phyloP scores from a whole-genome alignment of 1,139 yeast genomes.

The Saccharomyces hybrid region DNA sequence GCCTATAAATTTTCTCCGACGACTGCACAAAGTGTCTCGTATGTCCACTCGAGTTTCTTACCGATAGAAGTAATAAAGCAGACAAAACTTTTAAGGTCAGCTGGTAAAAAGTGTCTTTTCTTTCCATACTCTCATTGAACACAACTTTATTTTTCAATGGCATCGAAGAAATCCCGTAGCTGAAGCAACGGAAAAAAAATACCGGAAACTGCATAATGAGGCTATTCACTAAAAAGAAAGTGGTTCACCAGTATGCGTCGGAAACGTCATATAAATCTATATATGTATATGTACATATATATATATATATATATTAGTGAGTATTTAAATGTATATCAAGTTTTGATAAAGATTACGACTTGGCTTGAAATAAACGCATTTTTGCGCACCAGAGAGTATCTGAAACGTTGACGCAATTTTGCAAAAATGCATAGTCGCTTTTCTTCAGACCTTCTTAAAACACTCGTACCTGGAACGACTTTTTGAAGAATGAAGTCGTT shows the following conservation, averaged over 20 bases:
- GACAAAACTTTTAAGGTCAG: not conserved
- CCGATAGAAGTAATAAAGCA: not conserved
- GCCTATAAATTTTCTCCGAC: not conserved
- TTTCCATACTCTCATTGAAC: not conserved
- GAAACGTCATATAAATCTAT: not conserved
- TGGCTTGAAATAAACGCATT: not conserved
- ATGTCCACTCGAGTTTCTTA: not conserved
- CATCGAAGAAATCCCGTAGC: slow-evolving; percentile 1
- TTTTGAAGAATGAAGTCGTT: not conserved
- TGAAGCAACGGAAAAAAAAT: not conserved
- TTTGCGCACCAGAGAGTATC: not conserved
- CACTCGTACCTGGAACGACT: not conserved
- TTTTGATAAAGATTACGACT: not conserved
- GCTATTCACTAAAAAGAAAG: not conserved
- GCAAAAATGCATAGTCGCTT: not conserved
- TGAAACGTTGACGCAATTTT: not conserved
- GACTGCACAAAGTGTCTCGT: not conserved
- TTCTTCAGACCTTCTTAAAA: not conserved
- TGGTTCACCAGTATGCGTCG: not conserved
- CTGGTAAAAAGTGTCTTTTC: not conserved
- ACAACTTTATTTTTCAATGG: not conserved
- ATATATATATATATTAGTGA: not conserved
- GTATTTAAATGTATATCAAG: not conserved
- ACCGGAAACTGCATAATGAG: not conserved
- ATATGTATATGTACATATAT: not conserved